Conservation (phyloP, 192 early-diverging fungal genomes). For the Spizellomyces punctatus region DNA sequence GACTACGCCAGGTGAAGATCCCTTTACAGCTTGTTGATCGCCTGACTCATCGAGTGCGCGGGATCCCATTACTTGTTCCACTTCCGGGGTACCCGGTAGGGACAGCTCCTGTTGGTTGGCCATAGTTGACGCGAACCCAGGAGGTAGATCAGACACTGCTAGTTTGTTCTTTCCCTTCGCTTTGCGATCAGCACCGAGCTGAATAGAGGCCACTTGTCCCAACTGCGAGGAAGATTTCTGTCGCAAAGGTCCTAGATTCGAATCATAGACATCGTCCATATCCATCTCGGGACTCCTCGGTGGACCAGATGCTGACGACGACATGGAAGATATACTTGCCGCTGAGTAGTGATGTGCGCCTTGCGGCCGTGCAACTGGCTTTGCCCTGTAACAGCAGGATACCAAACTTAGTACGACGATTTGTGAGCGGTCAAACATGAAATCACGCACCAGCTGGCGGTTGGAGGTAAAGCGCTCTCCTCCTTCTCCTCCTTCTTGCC, state of each 20-base stretch:
- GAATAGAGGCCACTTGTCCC: background rate
- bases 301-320: slow-evolving; percentile 11
- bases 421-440: background rate
- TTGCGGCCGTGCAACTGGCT: slow-evolving; percentile 38
- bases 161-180: background rate
- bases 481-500: slow-evolving; percentile 43
- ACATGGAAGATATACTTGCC: slow-evolving; percentile 4
- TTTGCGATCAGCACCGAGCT: background rate
- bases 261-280: background rate
- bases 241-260: background rate
- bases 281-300: slow-evolving; percentile 1
- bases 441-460: slow-evolving; percentile 48
- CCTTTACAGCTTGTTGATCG: slow-evolving; percentile 12
- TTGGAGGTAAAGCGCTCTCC: slow-evolving; percentile 49
- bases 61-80: slow-evolving; percentile 45
- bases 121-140: slow-evolving; percentile 9
- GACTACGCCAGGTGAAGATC: slow-evolving; percentile 5
- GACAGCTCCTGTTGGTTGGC: background rate
- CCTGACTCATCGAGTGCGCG: slow-evolving; percentile 43
- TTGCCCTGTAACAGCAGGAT: slow-evolving; percentile 39
- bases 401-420: background rate
- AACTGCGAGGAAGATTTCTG: background rate
- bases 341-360: background rate
- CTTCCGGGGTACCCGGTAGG: slow-evolving; percentile 12
- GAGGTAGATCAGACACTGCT: slow-evolving; percentile 1